Evolutionary conservation across 1,139 yeast species (phyloP).

Genomic region (Candida frijolesensis): DNA sequence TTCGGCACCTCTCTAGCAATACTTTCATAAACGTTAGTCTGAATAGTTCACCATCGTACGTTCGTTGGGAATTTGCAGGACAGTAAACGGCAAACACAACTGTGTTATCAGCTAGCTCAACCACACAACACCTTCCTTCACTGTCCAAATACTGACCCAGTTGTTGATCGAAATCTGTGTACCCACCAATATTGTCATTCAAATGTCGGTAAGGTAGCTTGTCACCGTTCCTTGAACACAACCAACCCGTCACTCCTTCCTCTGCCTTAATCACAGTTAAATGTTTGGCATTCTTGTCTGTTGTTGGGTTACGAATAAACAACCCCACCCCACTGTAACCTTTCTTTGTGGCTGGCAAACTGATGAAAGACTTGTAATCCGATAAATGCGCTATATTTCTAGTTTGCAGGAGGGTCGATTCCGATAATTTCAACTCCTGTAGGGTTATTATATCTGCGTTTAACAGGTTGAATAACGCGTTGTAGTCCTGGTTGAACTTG

Average conservation of each 20-base stretch:
- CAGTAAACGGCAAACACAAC: conserved; percentile 82
- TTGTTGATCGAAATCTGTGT: conserved; percentile 46
- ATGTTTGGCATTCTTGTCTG: conserved; percentile 28
- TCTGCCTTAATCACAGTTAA: conserved; percentile 72
- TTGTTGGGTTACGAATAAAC: conserved; percentile 59
- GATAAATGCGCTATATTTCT: conserved; percentile 55
- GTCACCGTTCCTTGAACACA: conserved; percentile 26
- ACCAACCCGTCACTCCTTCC: conserved; percentile 84
- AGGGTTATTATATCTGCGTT: conserved; percentile 78
- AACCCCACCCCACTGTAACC: conserved; percentile 95
- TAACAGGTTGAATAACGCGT: conserved; percentile 52
- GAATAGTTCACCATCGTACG: conserved; percentile 70
- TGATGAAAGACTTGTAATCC: conserved; percentile 64
- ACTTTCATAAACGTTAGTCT: conserved; percentile 59
- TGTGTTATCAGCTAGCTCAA: conserved; percentile 66
- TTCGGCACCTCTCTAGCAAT: conserved; percentile 61
- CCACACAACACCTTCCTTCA: conserved; percentile 81
- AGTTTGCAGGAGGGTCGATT: conserved; percentile 43
- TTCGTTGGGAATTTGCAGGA: conserved; percentile 81
- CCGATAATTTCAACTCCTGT: conserved; percentile 81
- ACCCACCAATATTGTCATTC: conserved; percentile 68
- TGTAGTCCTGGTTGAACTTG: conserved; percentile 46
- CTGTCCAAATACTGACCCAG: conserved; percentile 58
- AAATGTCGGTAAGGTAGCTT: conserved; percentile 24
- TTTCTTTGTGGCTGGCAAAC: conserved; percentile 65